Conservation (phyloP, 495 filamentous ascomycete species). For the Aspergillus wentii region DNA sequence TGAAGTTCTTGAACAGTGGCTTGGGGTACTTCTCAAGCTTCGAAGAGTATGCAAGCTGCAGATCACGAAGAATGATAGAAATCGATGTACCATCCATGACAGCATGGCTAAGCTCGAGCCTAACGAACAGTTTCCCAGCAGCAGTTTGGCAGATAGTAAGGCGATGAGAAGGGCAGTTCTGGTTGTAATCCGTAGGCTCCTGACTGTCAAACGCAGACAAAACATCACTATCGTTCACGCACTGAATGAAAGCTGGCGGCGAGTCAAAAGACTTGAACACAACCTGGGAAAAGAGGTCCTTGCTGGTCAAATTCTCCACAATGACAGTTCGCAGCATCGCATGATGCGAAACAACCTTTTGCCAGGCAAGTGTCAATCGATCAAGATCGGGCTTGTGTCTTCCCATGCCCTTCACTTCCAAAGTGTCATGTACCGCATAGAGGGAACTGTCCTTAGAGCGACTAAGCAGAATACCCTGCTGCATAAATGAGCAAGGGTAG, state of each 20-base stretch:
- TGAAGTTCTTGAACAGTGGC: conserved; percentile 52
- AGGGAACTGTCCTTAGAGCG: conserved; percentile 46
- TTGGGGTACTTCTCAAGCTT: conserved; percentile 30
- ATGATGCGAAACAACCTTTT: conserved; percentile 48
- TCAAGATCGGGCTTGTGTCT: conserved; percentile 31
- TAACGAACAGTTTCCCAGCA: conserved; percentile 34
- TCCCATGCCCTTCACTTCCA: conserved; percentile 32
- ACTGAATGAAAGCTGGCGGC: no score
- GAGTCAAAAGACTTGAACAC: no score
- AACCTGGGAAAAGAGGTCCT: conserved; percentile 28
- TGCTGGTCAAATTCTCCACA: conserved; percentile 48
- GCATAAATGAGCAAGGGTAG: conserved; percentile 62
- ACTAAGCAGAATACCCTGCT: conserved; percentile 62
- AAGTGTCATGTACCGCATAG: conserved; percentile 44
- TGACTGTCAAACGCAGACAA: conserved; percentile 29
- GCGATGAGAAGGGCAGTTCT: conserved; percentile 43
- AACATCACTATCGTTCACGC: conserved; percentile 36
- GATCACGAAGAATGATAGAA: conserved; percentile 34
- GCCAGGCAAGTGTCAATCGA: conserved; percentile 46
- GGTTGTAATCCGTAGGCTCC: conserved; percentile 27
- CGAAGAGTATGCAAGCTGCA: conserved; percentile 37
- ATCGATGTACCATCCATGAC: conserved; percentile 45
- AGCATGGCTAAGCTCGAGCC: conserved; percentile 55
- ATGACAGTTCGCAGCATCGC: conserved; percentile 52
- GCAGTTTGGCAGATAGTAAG: conserved; percentile 38